Evolutionary conservation across 441 rosid species (phyloP), one percentile per base, ranked within the genome.

Genomic region (Dalechampia spathulata): DNA sequence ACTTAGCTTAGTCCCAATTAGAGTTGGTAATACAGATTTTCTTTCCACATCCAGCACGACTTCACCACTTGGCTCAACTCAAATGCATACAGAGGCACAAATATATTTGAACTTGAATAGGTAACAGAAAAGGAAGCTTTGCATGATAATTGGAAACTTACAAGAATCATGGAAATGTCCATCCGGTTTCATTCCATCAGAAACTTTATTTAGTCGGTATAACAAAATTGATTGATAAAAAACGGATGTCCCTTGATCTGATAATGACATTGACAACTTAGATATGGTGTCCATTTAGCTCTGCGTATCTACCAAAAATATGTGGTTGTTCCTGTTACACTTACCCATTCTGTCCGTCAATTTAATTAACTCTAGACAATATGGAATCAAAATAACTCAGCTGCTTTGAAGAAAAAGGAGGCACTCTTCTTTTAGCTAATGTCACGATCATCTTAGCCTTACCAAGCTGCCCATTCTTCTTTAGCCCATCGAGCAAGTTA

Each of bases 401-500:
- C 65, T 79, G 83, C 21, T 63, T 72, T 30, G 78, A 54, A 66
- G 81, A 59, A 68, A 85, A 79, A 57, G 79, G 88, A 15, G 90
- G 94, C 13, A 63, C 72, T 64, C 77, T 70, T 73, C 53, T 72
- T 51, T 46, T 54, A 61, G 70, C 78, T 63, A 83, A 72, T 49
- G 17, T 53, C 66, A 81, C 47, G 28, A 85, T 75, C 74, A 62
- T 44, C 70, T 74, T 83, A 60, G 79, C 94, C 69, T 75, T 83
- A 23, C 40, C 74, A 58, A 68, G 46, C 58, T 78, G 64, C n/a
- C 78, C 81, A 42, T 60, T 74, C 57, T 58, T 74, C 56, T 61
- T 75, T 20, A 88, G 80, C 58, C 87, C 91, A 16, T 72, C 56
- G 27, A 88, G 71, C 71, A 88, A 65, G 41, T 75, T 41, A 71